Evolutionary conservation across 169 alveolate genomes (phyloP), one percentile per base, ranked within the genome.

Genomic region (Amoebophrya sp.): DNA sequence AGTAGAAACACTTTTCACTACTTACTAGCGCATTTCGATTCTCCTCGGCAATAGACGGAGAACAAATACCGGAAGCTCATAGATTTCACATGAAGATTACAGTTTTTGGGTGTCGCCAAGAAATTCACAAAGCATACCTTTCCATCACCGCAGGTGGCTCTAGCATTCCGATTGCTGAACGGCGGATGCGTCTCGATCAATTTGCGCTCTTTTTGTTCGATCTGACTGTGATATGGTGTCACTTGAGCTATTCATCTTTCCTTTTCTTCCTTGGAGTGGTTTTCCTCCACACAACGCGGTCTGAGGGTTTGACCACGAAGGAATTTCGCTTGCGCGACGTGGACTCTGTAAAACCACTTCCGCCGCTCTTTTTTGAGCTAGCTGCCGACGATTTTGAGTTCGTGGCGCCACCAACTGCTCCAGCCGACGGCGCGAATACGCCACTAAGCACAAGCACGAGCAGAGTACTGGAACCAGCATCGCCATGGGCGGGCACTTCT

Each of bases 141-240:
- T 6, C 6, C 6, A 47, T 47, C 65, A 47, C 6, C 18, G 18
- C 6, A 47, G 65, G 6, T 12, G 29, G 65, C 65, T 18, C 18
- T 47, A 47, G 18, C 6, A 36, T 29, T 65, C 83, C 83, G 38
- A 65, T 65, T 36, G 83, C 3, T 36, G 83, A 65, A 26, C 83
- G 83, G 12, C 83, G 83, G 36, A 65, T 65, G 83, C 18, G 38
- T 1, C 0, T 65, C 36, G 83, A 65, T 36, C 83, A 65, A 26
- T 65, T 65, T 26, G 83, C 83, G 83, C 83, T 65, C 1, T 65
- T 65, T 65, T 36, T 65, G 36, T 65, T 65, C 26, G 83, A 65
- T 18, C 83, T 65, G 83, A 26, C 83, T 36, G 83, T 65, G 83
- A 65, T 65, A 29, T 65, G 83, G 83, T 65, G 83, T 26, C 83